These are phyloP conservation scores for Tetrapisispora fleetii DNA, from an alignment of 805 yeast genomes.

Conservation along the genomic window DNA sequence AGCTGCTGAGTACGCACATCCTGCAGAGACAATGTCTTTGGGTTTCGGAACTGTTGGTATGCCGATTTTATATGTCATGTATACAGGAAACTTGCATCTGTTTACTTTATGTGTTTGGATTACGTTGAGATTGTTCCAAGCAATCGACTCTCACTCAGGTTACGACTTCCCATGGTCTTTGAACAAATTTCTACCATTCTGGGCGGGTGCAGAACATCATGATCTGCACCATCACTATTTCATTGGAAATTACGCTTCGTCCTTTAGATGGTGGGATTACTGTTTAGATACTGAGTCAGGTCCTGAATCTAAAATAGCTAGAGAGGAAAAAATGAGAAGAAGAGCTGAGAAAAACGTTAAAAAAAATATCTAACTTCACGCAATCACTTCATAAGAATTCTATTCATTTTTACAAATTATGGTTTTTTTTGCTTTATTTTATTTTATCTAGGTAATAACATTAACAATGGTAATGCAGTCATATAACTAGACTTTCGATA, in stretches of 20 bases:
- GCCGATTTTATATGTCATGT: conserved; percentile 69
- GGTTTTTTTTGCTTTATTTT: not conserved
- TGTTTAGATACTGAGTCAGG: conserved; percentile 75
- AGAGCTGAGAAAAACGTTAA: conserved; percentile 38
- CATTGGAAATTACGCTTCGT: conserved; percentile 83
- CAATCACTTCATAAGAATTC: not conserved
- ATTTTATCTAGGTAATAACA: not conserved
- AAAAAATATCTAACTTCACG: not conserved
- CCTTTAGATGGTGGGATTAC: conserved; percentile 91
- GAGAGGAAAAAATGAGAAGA: conserved; percentile 49
- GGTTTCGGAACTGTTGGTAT: conserved; percentile 92
- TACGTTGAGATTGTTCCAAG: conserved; percentile 75
- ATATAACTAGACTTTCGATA: not conserved
- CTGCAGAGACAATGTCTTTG: conserved; percentile 73
- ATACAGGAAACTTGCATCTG: conserved; percentile 64
- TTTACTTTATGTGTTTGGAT: conserved; percentile 81
- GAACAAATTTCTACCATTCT: conserved; percentile 77
- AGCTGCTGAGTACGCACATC: conserved; percentile 96
- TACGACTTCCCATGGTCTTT: conserved; percentile 92
- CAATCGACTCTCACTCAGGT: conserved; percentile 92
- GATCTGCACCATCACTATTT: conserved; percentile 91
- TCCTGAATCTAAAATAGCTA: conserved; percentile 53
- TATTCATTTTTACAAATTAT: not conserved
- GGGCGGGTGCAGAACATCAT: conserved; percentile 97
- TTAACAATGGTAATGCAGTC: too few relatives aligned